Base-by-base conservation (phyloP, 2,329 filamentous ascomycete species). In the Paraphaeosphaeria sporulosa region DNA sequence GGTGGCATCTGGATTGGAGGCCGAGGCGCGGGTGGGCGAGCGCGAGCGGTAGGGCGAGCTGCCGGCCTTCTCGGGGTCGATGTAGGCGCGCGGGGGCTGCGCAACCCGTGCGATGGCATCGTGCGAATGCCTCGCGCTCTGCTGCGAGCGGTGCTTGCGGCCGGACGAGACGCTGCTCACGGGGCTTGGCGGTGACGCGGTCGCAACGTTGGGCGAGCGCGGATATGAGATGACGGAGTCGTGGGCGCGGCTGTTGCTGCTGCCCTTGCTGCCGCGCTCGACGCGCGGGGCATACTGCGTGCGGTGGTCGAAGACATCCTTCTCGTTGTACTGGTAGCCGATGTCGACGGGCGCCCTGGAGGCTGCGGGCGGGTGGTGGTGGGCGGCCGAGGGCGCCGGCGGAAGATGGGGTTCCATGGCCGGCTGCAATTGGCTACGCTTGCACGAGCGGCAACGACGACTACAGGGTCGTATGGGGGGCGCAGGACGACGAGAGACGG, bases 161-260 rank as follows among this genome's bases (percentile, higher is more conserved):
- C 54, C 61, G 27, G 59, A 63, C 44, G 69, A 73, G 34, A 71
- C 71, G 65, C 73, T 67, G 71, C 73, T 73, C 68, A 60, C 57
- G 47, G 71, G 72, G 67, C 75, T 78, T 66, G 75, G 72, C 66
- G 73, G 68, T 34, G 68, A 71, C 15, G 70, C 72, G 27, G 64
- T 56, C 59, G 40, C 21, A 25, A 44, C 38, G 47, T 74, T 74
- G 44, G 74, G 75, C 52, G 73, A 76, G 55, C 76, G 74, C 21
- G 74, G 74, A 50, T 75, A 69, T 43, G 76, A 78, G 61, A 78
- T 75, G 66, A 78, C 74, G 25, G 75, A 78, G 63, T 78, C 76
- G 62, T 75, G 76, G 12, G 63, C 64, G 46, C 62, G 70, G 61
- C 63, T 64, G 43, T 60, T 60, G 61, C 66, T 69, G 43, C 66